A percentile compares a stretch with the other conserved stretches of the same genome.
phyloP scores from a whole-genome alignment of 192 early-diverging fungal genomes.

The Coemansia sp. region DNA sequence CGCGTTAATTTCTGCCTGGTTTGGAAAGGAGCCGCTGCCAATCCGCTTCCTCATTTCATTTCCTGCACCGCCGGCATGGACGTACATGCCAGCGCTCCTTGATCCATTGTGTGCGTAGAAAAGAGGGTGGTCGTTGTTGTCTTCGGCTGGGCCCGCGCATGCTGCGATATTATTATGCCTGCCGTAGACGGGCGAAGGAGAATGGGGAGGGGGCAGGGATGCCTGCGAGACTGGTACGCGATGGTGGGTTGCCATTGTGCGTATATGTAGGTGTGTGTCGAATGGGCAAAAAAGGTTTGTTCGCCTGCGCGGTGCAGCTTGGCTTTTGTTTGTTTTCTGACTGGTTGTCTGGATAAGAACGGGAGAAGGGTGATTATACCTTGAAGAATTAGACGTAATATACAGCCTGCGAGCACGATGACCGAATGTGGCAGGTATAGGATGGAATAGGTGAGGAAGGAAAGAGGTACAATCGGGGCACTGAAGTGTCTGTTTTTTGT shows the following conservation, averaged over 20 bases:
- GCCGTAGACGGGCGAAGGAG: slow-evolving; percentile 10
- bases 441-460: not conserved
- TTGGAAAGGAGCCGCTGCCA: slow-evolving; percentile 18
- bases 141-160: not conserved
- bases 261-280: not conserved
- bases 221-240: slow-evolving; percentile 21
- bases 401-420: not conserved
- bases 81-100: slow-evolving; percentile 18
- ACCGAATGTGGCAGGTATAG: not conserved
- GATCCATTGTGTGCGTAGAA: slow-evolving; percentile 12
- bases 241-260: slow-evolving; percentile 28
- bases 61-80: slow-evolving; percentile 22
- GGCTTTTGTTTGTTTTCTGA: not conserved
- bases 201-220: slow-evolving; percentile 12
- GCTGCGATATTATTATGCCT: slow-evolving; percentile 6
- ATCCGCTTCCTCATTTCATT: slow-evolving; percentile 19
- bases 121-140: slow-evolving; percentile 9
- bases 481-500: not conserved
- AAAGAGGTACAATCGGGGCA: not conserved
- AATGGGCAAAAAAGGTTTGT: slow-evolving; percentile 1
- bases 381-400: not conserved
- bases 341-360: no score
- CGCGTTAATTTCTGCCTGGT: slow-evolving; percentile 44
- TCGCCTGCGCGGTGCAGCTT: not conserved
- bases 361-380: no score